Percentiles rank a stretch among this genome's conserved stretches.
These are phyloP conservation scores for Dentiscutata heterogama DNA, from an alignment of 371 early-diverging fungal genomes.

Conservation along the genomic window DNA sequence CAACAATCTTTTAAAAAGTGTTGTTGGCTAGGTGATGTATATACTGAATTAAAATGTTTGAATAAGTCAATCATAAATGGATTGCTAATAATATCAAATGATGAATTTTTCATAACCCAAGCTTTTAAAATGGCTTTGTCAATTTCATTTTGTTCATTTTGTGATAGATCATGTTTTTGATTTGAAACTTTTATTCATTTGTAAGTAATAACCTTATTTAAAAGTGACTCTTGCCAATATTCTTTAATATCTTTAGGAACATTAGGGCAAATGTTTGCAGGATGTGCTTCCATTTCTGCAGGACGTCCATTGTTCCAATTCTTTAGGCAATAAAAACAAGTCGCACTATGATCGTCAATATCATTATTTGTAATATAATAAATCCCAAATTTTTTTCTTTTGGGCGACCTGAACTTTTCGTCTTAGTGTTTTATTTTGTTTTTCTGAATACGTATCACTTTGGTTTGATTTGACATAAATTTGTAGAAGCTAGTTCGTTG, in stretches of 20 bases:
- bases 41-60: not conserved
- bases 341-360: not conserved
- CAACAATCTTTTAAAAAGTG: not conserved
- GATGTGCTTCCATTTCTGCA: conserved; percentile 10
- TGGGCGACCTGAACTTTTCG: not conserved
- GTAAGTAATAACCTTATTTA: too few relatives aligned
- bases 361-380: not conserved
- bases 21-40: not conserved
- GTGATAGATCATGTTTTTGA: not conserved
- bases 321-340: conserved; percentile 14
- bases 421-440: not conserved
- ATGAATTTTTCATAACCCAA: too few relatives aligned
- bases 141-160: conserved; percentile 3
- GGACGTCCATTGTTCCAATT: not conserved
- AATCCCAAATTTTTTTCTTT: conserved; percentile 10
- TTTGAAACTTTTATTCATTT: not conserved
- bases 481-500: too few relatives aligned
- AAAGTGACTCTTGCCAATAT: not conserved
- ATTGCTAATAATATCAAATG: not conserved
- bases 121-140: not conserved
- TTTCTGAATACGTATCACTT: not conserved
- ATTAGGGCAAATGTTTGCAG: not conserved
- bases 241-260: not conserved
- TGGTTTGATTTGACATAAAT: not conserved
- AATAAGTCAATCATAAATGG: not conserved